Conservation (phyloP, 2,329 filamentous ascomycete species). For the Penicillium italicum region DNA sequence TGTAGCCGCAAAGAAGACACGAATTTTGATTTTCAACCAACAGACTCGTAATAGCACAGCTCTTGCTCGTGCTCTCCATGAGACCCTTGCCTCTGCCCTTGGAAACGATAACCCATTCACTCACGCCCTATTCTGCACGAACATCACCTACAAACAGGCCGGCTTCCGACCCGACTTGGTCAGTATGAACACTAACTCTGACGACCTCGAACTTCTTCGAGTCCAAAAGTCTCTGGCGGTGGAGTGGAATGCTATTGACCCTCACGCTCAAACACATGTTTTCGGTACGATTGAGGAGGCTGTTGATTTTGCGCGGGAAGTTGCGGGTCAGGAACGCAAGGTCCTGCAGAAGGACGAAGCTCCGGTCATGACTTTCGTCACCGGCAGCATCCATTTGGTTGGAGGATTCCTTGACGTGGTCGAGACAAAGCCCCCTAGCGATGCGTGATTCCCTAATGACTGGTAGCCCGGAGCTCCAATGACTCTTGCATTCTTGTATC, state of each 20-base stretch:
- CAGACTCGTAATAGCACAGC: constrained; percentile 73
- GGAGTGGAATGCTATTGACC: constrained; percentile 57
- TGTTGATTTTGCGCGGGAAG: constrained; percentile 54
- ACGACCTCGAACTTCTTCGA: constrained; percentile 55
- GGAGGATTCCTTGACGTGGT: constrained; percentile 73
- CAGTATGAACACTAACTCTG: constrained; percentile 57
- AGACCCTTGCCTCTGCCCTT: constrained; percentile 49
- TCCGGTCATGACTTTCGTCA: constrained; percentile 65
- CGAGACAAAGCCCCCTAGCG: constrained; percentile 46
- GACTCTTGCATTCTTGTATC: constrained; percentile 20
- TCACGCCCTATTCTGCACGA: constrained; percentile 76
- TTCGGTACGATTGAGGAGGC: constrained; percentile 67
- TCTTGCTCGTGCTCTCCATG: constrained; percentile 62
- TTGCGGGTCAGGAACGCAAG: constrained; percentile 37
- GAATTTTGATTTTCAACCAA: constrained; percentile 85
- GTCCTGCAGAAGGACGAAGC: constrained; percentile 32
- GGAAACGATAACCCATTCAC: constrained; percentile 55
- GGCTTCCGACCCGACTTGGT: constrained; percentile 64
- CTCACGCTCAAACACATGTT: constrained; percentile 53
- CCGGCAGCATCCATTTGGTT: constrained; percentile 80
- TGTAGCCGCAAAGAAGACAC: constrained; percentile 36
- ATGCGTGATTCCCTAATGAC: constrained; percentile 6
- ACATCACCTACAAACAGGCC: constrained; percentile 60
- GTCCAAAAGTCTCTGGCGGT: constrained; percentile 67
- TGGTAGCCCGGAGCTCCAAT: constrained; percentile 13